Evolutionary conservation across 345 rosid genomes (phyloP), one percentile per base, ranked within the genome.

Genomic region (Leavenworthia alabamica): DNA sequence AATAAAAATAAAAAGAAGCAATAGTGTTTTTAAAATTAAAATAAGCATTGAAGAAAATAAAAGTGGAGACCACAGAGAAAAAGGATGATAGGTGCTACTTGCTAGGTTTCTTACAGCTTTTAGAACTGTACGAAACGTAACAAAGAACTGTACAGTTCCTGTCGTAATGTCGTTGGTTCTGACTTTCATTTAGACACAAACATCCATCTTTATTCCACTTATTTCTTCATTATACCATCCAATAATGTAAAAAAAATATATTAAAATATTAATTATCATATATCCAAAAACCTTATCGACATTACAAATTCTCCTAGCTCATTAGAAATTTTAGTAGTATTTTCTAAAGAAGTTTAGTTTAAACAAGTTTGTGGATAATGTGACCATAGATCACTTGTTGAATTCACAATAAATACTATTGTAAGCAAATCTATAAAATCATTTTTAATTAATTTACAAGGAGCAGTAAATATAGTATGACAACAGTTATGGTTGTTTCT

Each of bases 61-160:
- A 32, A 68, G 65, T 51, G 67, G 73, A 23, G 73, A 53, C 67
- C 67, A 68, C 67, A 69, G 7, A 53, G 26, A 37, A 53, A 68
- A 61, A 45, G n/a, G n/a, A n/a, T n/a, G n/a, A n/a, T n/a, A n/a
- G n/a, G n/a, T 51, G 61, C 32, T 60, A 28, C 20, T 33, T 48
- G 35, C 54, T 52, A 52, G 37, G 19, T 8, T 24, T 51, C 60
- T 68, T 50, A 59, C 60, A 68, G 53, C 47, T 58, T 58, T 48
- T 24, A 49, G 16, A 42, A 39, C 31, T 56, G 62, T 55, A 44
- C 47, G 13, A 66, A 56, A 56, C 48, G 19, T 5, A 56, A 66
- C 56, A 66, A 39, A 2, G 24, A 66, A 66, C 40, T 68, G 73
- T 60, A 16, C 67, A 60, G 67, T 33, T 68, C 51, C 73, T 68